These are phyloP conservation scores for Pholiota microspora DNA, from an alignment of 768 basidiomycete genomes.

Conservation along the genomic window DNA sequence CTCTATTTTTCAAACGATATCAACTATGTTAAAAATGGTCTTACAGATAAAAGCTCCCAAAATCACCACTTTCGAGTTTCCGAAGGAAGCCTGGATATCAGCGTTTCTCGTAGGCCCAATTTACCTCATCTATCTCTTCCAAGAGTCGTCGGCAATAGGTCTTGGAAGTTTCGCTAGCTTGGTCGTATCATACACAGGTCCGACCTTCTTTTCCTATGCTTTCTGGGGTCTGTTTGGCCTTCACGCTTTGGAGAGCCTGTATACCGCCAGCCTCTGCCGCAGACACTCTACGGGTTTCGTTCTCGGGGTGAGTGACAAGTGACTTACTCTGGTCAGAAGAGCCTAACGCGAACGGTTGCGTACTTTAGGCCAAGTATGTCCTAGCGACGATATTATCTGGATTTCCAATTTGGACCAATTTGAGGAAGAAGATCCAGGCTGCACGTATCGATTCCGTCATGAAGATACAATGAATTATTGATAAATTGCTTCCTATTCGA, in stretches of 20 bases:
- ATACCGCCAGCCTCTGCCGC: conserved; percentile 43
- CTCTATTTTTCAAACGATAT: not conserved
- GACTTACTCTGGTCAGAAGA: no score
- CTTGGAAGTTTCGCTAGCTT: conserved; percentile 31
- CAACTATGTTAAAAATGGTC: not conserved
- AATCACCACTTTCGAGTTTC: conserved; percentile 54
- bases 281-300: conserved; percentile 49
- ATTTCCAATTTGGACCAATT: conserved; percentile 48
- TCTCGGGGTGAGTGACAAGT: conserved; percentile 35
- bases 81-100: conserved; percentile 24
- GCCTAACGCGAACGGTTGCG: no score
- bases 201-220: conserved; percentile 23
- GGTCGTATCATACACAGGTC: conserved; percentile 29
- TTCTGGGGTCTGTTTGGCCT: conserved; percentile 30
- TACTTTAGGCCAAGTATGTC: conserved; percentile 54
- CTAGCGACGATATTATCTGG: conserved; percentile 50
- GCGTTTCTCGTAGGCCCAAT: conserved; percentile 23
- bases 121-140: conserved; percentile 30
- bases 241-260: conserved; percentile 49
- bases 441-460: conserved; percentile 78
- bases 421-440: conserved; percentile 58
- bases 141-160: conserved; percentile 22
- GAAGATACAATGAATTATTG: conserved; percentile 53
- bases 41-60: conserved; percentile 60
- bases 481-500: not conserved